Evolutionary conservation across 805 yeast species (phyloP).

Genomic region (Spathaspora sp.): DNA sequence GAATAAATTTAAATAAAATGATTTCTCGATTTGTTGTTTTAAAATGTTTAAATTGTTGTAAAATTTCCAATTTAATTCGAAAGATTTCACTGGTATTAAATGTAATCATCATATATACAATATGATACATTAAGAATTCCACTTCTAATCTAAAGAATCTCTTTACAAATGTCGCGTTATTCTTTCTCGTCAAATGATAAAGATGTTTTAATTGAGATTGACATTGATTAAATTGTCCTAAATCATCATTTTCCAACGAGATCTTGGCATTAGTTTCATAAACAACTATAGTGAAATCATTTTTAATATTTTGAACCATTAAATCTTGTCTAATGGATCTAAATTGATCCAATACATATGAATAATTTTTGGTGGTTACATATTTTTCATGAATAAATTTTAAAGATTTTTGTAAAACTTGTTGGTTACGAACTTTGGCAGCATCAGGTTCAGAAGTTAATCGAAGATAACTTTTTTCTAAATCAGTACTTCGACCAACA

Average conservation of each 20-base stretch:
- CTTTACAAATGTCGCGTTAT: slow-evolving; percentile 19
- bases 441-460: slow-evolving; percentile 93
- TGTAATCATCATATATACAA: slow-evolving; percentile 73
- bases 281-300: slow-evolving; percentile 70
- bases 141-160: slow-evolving; percentile 24
- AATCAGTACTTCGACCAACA: slow-evolving; percentile 58
- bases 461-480: slow-evolving; percentile 80
- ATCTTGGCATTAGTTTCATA: slow-evolving; percentile 84
- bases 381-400: slow-evolving; percentile 48
- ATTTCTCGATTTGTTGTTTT: slow-evolving; percentile 8
- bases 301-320: slow-evolving; percentile 84
- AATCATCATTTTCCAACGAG: slow-evolving; percentile 78
- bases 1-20: slow-evolving; percentile 14
- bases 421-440: slow-evolving; percentile 69
- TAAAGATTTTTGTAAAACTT: slow-evolving; percentile 56
- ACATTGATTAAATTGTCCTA: slow-evolving; percentile 95
- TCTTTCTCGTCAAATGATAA: slow-evolving; percentile 42
- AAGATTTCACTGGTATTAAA: slow-evolving; percentile 57
- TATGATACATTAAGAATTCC: slow-evolving; percentile 72
- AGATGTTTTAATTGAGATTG: slow-evolving; percentile 72
- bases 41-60: slow-evolving; percentile 5
- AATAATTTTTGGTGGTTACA: slow-evolving; percentile 44
- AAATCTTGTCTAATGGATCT: slow-evolving; percentile 91
- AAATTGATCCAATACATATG: slow-evolving; percentile 83
- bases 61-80: slow-evolving; percentile 28